Evolutionary conservation across 225 moss, liverwort and hornwort species (phyloP), one percentile per base, ranked within the genome.

Genomic region (Sphagnum tenellum): DNA sequence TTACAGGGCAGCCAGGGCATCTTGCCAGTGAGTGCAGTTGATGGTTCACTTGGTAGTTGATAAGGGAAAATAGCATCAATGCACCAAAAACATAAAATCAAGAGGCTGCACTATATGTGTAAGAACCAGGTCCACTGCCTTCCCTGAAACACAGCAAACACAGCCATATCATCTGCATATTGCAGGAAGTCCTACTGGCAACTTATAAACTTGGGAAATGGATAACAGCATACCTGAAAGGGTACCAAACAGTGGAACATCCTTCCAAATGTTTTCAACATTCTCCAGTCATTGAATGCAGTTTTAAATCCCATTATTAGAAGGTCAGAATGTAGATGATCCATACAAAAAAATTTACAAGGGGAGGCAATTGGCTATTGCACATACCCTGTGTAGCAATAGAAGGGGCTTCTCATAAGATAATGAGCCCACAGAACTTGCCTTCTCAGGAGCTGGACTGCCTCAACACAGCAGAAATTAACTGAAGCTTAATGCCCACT

Each of bases 361-460:
- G 29, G 29, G 29, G 29, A 29, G 29, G 29, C 29, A 29, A 29
- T 29, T 29, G 29, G 29, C 52, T 3, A 54, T 4, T 45, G 57
- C 56, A 50, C 67, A 74, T 78, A 95, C 95, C 84, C 84, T 29
- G 86, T 88, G 71, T 85, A 90, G 72, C 64, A 76, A 72, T 88
- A 96, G 70, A 92, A 96, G 56, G 95, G 95, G 71, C 86, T 88
- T 69, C 95, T 82, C 88, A 96, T 88, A 7, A 81, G 66, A 72
- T 96, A 96, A 4, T 92, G 76, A 59, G 90, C 86, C 92, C 87
- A 96, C 52, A 85, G 69, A 59, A 96, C 9, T 73, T 88, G 86
- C 77, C 95, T 85, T 69, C 87, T 88, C 72, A 68, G 78, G 3
- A 96, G 83, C 95, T 96, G 85, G 65, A 80, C 55, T 7, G 48